Percentiles rank a stretch among this genome's conserved stretches.
These are phyloP conservation scores for Coprinopsis marcescibilis DNA, from an alignment of 768 basidiomycete genomes.

Conservation along the genomic window DNA sequence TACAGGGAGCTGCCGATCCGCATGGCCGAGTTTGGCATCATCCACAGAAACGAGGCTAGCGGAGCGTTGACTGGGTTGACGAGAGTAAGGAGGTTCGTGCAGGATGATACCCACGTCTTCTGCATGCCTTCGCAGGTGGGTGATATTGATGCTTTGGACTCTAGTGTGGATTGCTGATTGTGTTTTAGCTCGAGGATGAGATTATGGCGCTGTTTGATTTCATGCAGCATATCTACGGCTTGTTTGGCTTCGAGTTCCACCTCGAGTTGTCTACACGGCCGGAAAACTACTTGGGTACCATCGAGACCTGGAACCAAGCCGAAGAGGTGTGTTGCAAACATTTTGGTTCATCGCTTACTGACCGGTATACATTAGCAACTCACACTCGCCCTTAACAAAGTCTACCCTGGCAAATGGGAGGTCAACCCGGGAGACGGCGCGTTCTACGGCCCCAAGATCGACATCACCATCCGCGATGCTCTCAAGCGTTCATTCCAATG, in stretches of 20 bases:
- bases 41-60: slow-evolving; percentile 94
- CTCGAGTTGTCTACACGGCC: slow-evolving; percentile 95
- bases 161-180: slow-evolving; percentile 6
- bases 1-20: slow-evolving; percentile 96
- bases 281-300: slow-evolving; percentile 83
- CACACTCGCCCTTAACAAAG: slow-evolving; percentile 73
- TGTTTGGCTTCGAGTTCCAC: slow-evolving; percentile 92
- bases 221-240: slow-evolving; percentile 87
- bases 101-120: slow-evolving; percentile 98
- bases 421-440: slow-evolving; percentile 96
- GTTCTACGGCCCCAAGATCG: slow-evolving; percentile 99
- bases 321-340: slow-evolving; percentile 54
- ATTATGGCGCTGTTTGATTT: slow-evolving; percentile 88
- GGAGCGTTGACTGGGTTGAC: slow-evolving; percentile 92
- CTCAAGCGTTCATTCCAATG: slow-evolving; percentile 93
- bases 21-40: slow-evolving; percentile 97
- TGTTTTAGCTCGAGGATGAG: slow-evolving; percentile 72
- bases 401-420: slow-evolving; percentile 85
- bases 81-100: slow-evolving; percentile 89
- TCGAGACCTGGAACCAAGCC: slow-evolving; percentile 88
- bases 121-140: slow-evolving; percentile 87
- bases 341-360: slow-evolving; percentile 4
- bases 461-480: slow-evolving; percentile 93
- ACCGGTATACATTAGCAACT: slow-evolving; percentile 56
- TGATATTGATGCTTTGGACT: neutral